A percentile compares a stretch with the other conserved stretches of the same genome.
phyloP scores from a whole-genome alignment of 176 grass and related monocot species.

The Avena atlantica region DNA sequence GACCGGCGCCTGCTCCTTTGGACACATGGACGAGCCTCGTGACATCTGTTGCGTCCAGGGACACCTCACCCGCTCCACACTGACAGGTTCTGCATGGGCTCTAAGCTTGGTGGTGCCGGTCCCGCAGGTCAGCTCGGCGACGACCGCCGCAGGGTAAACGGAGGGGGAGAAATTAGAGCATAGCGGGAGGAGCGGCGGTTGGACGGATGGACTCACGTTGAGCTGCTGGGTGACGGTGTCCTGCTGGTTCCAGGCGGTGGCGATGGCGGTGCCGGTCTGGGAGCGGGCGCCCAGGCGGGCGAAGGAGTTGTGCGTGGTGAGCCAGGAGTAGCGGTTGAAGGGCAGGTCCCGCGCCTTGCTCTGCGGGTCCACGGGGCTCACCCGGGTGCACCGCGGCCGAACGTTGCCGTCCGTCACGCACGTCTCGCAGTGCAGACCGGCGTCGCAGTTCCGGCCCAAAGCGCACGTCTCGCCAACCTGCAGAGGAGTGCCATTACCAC shows the following conservation, averaged over 20 bases:
- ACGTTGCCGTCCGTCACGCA: slow-evolving; percentile 73
- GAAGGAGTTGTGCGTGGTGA: slow-evolving; percentile 99
- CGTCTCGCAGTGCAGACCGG: slow-evolving; percentile 89
- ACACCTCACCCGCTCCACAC: neutral
- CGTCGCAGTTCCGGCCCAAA: slow-evolving; percentile 64
- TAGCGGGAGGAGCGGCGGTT: neutral
- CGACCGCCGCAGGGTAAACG: neutral
- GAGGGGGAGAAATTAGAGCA: too few relatives aligned
- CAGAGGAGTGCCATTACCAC: neutral
- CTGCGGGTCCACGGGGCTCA: slow-evolving; percentile 79
- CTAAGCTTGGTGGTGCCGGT: neutral
- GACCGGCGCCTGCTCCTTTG: neutral
- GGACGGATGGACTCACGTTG: slow-evolving; percentile 48
- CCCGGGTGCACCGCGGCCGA: slow-evolving; percentile 74
- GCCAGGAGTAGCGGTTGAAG: slow-evolving; percentile 94
- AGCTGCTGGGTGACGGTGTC: slow-evolving; percentile 87
- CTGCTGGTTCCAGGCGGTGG: slow-evolving; percentile 80
- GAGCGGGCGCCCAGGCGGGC: slow-evolving; percentile 69
- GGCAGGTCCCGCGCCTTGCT: slow-evolving; percentile 67
- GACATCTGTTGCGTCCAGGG: slow-evolving; percentile 7
- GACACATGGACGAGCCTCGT: neutral
- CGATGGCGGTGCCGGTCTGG: slow-evolving; percentile 50
- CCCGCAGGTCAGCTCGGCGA: neutral
- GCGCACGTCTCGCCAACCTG: slow-evolving; percentile 73
- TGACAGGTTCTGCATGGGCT: neutral